Percentiles rank a stretch among this genome's conserved stretches.
Evolutionary conservation across 2,329 filamentous ascomycete species (phyloP).

Genomic region (Aureobasidium namibiae): DNA sequence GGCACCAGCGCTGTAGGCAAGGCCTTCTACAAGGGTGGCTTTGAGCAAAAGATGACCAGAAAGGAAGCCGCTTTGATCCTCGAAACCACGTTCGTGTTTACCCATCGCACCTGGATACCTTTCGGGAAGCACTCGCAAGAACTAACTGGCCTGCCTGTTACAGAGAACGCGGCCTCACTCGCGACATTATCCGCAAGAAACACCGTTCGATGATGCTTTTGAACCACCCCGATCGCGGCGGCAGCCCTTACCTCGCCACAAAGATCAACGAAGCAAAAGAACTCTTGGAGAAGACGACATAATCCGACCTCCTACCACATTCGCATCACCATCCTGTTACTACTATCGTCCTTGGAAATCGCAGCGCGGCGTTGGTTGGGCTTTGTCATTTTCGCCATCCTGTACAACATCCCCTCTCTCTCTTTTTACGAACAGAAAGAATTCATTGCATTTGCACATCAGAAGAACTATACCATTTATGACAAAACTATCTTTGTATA

Average conservation of each 20-base stretch:
- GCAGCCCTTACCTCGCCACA: conserved; percentile 90
- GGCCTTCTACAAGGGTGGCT: conserved; percentile 97
- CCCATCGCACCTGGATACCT: background rate
- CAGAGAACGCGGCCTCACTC: conserved; percentile 69
- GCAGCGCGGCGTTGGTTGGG: conserved; percentile 7
- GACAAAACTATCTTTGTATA: background rate
- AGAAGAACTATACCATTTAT: background rate
- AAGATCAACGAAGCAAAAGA: conserved; percentile 99
- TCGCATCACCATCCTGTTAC: background rate
- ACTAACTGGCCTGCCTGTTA: background rate
- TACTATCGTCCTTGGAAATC: conserved; percentile 1
- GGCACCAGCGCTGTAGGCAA: conserved; percentile 71
- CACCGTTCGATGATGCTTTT: conserved; percentile 93
- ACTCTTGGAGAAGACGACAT: conserved; percentile 65
- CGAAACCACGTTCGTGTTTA: conserved; percentile 64
- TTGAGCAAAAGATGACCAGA: conserved; percentile 88
- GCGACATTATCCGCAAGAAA: conserved; percentile 91
- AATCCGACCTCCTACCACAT: background rate
- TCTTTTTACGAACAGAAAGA: background rate
- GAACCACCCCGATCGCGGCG: conserved; percentile 95
- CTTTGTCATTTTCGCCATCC: background rate
- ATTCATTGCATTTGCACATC: background rate
- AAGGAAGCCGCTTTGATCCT: conserved; percentile 86
- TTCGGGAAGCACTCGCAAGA: background rate
- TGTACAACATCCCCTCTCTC: conserved; percentile 9